Conservation (phyloP, 495 filamentous ascomycete species). For the Xylaria sp. region DNA sequence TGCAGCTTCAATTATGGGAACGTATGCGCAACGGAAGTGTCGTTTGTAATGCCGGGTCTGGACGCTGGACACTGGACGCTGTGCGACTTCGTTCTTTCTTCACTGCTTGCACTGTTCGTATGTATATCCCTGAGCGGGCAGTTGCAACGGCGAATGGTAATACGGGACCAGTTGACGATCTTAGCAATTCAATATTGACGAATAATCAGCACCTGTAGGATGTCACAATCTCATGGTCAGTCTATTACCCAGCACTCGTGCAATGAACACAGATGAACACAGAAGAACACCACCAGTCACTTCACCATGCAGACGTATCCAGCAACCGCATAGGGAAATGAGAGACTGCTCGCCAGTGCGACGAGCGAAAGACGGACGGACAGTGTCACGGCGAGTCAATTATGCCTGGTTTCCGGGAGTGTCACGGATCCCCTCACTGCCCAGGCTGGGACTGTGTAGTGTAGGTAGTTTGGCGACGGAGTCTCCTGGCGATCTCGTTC, state of each 20-base stretch:
- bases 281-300: background rate
- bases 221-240: slow-evolving; percentile 15
- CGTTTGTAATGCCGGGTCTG: slow-evolving; percentile 8
- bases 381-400: background rate
- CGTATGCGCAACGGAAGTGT: slow-evolving; percentile 13
- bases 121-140: slow-evolving; percentile 10
- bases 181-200: background rate
- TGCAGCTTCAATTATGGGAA: slow-evolving; percentile 3
- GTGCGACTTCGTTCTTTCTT: slow-evolving; percentile 17
- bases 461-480: slow-evolving; percentile 14
- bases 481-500: slow-evolving; percentile 17
- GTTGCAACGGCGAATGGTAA: slow-evolving; percentile 5
- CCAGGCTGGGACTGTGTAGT: background rate
- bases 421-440: slow-evolving; percentile 8
- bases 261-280: slow-evolving; percentile 6
- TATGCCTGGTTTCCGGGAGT: slow-evolving; percentile 3
- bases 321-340: background rate
- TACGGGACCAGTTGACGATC: slow-evolving; percentile 2
- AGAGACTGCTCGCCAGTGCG: background rate
- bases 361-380: slow-evolving; percentile 1
- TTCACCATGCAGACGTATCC: slow-evolving; percentile 14
- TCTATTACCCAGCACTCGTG: background rate
- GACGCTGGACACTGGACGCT: background rate
- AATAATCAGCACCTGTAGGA: slow-evolving; percentile 17
- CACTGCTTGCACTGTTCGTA: slow-evolving; percentile 7